Evolutionary conservation across 208 protist genomes (phyloP).

Genomic region (Lotmaria passim): DNA sequence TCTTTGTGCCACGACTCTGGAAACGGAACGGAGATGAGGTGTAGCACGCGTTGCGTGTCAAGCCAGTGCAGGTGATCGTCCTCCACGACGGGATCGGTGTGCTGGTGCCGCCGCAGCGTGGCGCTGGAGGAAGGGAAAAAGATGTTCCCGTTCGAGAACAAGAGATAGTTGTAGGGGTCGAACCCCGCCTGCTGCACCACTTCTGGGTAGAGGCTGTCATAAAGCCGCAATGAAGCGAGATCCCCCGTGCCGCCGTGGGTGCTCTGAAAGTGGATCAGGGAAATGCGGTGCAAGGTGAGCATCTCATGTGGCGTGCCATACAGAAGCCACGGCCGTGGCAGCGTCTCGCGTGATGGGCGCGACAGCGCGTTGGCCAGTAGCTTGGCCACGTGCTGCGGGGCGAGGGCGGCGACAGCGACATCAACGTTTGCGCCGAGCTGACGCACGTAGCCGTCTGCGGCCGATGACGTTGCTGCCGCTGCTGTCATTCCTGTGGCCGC

Average conservation of each 20-base stretch:
- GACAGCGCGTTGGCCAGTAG: constrained; percentile 4
- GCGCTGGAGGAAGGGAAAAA: constrained; percentile 23
- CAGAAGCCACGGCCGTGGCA: constrained; percentile 51
- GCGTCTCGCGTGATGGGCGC: constrained; percentile 5
- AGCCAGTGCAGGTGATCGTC: constrained; percentile 89
- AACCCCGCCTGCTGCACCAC: constrained; percentile 9
- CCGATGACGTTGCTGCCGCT: too few species aligned
- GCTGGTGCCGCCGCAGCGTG: background rate
- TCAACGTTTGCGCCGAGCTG: constrained; percentile 19
- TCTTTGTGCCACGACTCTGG: constrained; percentile 67
- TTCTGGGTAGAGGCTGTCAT: background rate
- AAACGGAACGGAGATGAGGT: constrained; percentile 78
- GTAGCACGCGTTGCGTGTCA: constrained; percentile 71
- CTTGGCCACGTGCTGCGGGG: background rate
- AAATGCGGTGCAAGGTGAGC: constrained; percentile 46
- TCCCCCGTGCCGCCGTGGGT: background rate
- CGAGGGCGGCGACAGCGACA: constrained; percentile 15
- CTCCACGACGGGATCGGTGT: constrained; percentile 20
- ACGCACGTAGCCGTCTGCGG: constrained; percentile 17
- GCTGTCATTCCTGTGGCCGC: too few species aligned
- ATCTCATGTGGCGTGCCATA: constrained; percentile 54
- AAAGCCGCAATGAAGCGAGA: background rate
- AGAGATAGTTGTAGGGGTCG: constrained; percentile 2
- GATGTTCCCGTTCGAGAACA: constrained; percentile 15
- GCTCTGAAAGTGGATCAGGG: constrained; percentile 1